Base-by-base conservation (phyloP, 306 rosid genomes). In the Calophaca sinica region DNA sequence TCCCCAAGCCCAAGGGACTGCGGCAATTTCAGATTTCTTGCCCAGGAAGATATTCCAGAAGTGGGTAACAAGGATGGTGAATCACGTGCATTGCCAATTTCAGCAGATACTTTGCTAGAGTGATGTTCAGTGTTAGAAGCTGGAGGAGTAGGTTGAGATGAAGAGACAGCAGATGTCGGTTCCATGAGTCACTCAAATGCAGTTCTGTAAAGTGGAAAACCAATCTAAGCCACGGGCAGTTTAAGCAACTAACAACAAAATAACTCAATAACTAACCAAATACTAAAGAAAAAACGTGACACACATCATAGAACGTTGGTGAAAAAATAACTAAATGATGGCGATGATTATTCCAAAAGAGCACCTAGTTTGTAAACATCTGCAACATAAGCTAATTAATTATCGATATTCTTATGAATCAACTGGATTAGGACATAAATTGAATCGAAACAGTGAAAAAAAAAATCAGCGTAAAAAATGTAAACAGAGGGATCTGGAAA, bases 31-130 rank as follows among this genome's bases (percentile, higher is more conserved):
- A 82, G 75, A 81, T 77, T 76, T 59, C 73, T 73, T 15, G 85
- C 87, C 88, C 88, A 82, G 31, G 86, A 79, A 48, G 92, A 83
- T 46, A 83, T 80, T 31, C 89, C 88, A 61, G 92, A 74, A 28
- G 84, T 12, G 5, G 82, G 72, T 49, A 60, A 68, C 13, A 13
- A 26, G 9, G 87, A 72, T 6, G 80, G 60, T 45, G 75, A 69
- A 46, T 78, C 84, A 45, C 35, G 70, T 12, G 72, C 77, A 57
- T 8, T 75, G 69, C 70, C 63, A 53, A 77, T 78, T 79, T 77
- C 85, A 51, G 54, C 72, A 46, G 88, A 60, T 54, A 76, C 70
- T 51, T 65, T 73, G 57, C 84, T 28, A 59, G 81, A 68, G 65
- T 82, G 63, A 70, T 82, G 59, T 64, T 79, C 79, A 20, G 44